Evolutionary conservation across 345 rosid genomes (phyloP), one percentile per base, ranked within the genome.

Genomic region (Hibiscus tridactylites): DNA sequence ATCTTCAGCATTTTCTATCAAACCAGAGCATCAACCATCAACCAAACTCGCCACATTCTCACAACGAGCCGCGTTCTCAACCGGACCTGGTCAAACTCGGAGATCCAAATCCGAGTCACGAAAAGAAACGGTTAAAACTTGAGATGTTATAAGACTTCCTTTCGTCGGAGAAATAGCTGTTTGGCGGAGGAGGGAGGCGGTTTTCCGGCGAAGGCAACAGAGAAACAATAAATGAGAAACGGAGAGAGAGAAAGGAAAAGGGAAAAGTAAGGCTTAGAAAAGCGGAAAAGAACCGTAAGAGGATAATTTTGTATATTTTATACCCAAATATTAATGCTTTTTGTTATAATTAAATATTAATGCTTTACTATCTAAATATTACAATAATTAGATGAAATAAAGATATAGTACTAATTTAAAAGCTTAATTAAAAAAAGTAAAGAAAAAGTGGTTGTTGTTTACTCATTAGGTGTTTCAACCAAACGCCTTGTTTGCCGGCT

Each of bases 381-480:
- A 39, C 44, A 39, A 7, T 2, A 61, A 60, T 54, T 19, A 52
- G 6, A 52, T 52, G 21, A 52, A 52, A 54, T 54, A 6, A 39
- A 39, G 9, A 39, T 39, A 8, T 39, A n/a, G n/a, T n/a, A 8
- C 44, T 6, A 54, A 54, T 54, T 54, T 56, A 31, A 73, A 80
- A 21, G 65, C 75, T 60, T 21, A 28, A 26, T 8, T 26, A 61
- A 50, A 61, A 39, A 39, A 39, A 39, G 44, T 39, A 39, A 39
- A 47, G 39, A 59, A 81, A 83, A 85, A 86, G 90, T 72, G 89
- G 91, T 87, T 72, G 96, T 88, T 80, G 97, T 44, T 52, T 52
- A 52, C 28, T 56, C 4, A 10, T 87, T 88, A 82, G 97, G 98
- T 93, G 82, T 95, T 91, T 91, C 95, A 91, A 88, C 98, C 93